These are phyloP conservation scores for Prunus padus DNA, from an alignment of 306 rosid genomes.

Conservation along the genomic window DNA sequence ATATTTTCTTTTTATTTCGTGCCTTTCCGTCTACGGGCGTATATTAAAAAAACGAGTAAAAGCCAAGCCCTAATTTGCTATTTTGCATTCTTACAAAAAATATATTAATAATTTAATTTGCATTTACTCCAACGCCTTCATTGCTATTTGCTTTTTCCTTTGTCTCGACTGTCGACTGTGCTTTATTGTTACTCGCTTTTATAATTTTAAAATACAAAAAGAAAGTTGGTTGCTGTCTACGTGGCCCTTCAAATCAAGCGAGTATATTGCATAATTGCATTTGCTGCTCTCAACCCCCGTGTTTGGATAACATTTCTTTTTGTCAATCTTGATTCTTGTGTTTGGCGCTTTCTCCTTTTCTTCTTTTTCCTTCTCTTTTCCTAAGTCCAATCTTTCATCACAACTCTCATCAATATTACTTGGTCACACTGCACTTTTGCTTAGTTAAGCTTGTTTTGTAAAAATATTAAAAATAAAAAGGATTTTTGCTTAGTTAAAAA, in stretches of 20 bases:
- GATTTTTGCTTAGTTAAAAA: no score
- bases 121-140: not conserved
- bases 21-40: constrained; percentile 15
- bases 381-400: no score
- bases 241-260: not conserved
- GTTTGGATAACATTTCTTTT: not conserved
- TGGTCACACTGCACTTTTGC: no score
- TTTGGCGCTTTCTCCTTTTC: not conserved
- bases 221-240: not conserved
- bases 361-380: not conserved
- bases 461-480: no score
- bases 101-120: constrained; percentile 5
- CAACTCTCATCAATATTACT: no score
- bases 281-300: not conserved
- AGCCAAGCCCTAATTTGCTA: constrained; percentile 3
- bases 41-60: constrained; percentile 1
- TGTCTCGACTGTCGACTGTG: not conserved
- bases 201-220: not conserved
- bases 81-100: not conserved
- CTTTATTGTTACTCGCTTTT: not conserved
- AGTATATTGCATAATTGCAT: not conserved
- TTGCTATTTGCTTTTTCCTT: not conserved
- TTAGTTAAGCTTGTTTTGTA: no score
- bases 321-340: not conserved
- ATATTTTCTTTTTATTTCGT: constrained; percentile 19